Evolutionary conservation across 805 yeast genomes (phyloP).

Genomic region (Martiniozyma abietophila): DNA sequence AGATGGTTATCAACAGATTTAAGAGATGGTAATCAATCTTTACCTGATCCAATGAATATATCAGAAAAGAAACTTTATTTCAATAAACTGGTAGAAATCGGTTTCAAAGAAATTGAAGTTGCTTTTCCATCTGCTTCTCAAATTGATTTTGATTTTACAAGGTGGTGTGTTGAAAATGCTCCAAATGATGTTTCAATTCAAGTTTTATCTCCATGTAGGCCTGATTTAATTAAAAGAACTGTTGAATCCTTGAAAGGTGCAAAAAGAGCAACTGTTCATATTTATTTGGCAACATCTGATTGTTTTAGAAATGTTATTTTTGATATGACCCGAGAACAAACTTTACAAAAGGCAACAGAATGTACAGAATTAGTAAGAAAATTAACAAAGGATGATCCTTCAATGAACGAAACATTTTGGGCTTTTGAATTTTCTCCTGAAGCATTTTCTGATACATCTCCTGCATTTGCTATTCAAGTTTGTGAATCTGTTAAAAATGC

Average conservation of each 20-base stretch:
- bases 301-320: slow-evolving; percentile 68
- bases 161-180: slow-evolving; percentile 61
- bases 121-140: slow-evolving; percentile 78
- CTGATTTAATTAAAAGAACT: slow-evolving; percentile 60
- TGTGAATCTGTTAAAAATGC: slow-evolving; percentile 70
- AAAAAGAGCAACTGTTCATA: slow-evolving; percentile 65
- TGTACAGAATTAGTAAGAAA: slow-evolving; percentile 53
- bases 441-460: slow-evolving; percentile 61
- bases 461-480: slow-evolving; percentile 52
- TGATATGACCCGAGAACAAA: slow-evolving; percentile 49
- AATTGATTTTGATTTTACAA: slow-evolving; percentile 71
- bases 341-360: slow-evolving; percentile 50
- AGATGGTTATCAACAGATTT: slow-evolving; percentile 79
- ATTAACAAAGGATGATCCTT: slow-evolving; percentile 62
- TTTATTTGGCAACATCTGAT: slow-evolving; percentile 68
- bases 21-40: slow-evolving; percentile 77
- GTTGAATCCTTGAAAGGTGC: slow-evolving; percentile 69
- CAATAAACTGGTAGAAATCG: slow-evolving; percentile 57
- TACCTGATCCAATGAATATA: slow-evolving; percentile 81
- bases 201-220: slow-evolving; percentile 70
- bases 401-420: slow-evolving; percentile 50
- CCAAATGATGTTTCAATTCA: slow-evolving; percentile 74
- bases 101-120: slow-evolving; percentile 78
- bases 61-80: slow-evolving; percentile 69
- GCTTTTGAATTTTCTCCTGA: slow-evolving; percentile 75